Base-by-base conservation (phyloP, 768 basidiomycete genomes). In the Kwoniella sp. region DNA sequence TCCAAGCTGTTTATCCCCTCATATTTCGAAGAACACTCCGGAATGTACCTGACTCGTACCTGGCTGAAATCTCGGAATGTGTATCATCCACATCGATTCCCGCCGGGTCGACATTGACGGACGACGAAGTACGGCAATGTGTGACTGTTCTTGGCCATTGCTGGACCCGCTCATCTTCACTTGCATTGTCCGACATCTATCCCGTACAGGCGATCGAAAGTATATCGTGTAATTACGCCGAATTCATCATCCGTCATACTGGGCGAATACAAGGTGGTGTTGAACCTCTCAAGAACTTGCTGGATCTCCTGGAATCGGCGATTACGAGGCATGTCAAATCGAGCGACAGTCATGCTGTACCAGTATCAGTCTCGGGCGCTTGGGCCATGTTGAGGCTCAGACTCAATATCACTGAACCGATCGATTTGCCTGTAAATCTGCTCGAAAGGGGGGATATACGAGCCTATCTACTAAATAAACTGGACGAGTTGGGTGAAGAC, bases 311-410 rank as follows among this genome's bases (percentile, higher is more conserved):
- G 23, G 61, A 63, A 48, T 26, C 22, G 15, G 31, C 37, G 4
- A 22, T 63, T 22, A 28, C 37, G n/a, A 45, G 54, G 25, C 31
- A 28, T 28, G 29, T 29, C 3, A 55, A 50, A 13, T n/a, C 26
- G 5, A 45, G 41, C 17, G 17, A 45, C 3, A 17, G 20, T 3
- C 41, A 17, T 11, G 4, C 15, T 3, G 8, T 45, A 20, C 41
- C 41, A 17, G 8, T 45, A 45, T 45, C 41, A 9, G 15, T 45
- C 9, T 9, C 41, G 8, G 41, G 11, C 47, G 67, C 63, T 2
- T 74, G 72, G 72, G 61, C 67, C 15, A 48, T 69, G 4, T 34
- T 71, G 25, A 58, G 63, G 13, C 22, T 25, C 9, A 55, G 58
- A 23, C 22, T 45, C 22, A 34, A 38, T 23, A 28, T 22, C 22